Percentiles rank a stretch among this genome's conserved stretches.
Evolutionary conservation across 345 rosid genomes (phyloP).

Genomic region (Murraya koenigii): DNA sequence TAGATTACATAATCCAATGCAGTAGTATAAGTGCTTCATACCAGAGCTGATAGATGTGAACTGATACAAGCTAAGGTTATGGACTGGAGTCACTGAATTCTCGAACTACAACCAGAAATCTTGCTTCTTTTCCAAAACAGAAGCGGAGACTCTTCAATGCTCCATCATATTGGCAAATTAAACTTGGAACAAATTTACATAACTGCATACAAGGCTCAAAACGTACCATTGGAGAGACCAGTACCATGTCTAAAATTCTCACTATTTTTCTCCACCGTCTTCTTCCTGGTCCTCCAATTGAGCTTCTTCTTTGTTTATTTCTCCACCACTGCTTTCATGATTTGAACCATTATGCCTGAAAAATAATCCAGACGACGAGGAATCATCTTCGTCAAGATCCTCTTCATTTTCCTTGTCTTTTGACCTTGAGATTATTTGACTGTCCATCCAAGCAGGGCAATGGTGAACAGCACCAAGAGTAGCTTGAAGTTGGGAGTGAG

Average conservation of each 20-base stretch:
- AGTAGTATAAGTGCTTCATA: conserved; percentile 6
- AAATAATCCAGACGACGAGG: conserved; percentile 64
- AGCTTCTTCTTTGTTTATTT: conserved; percentile 72
- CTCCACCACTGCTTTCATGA: conserved; percentile 60
- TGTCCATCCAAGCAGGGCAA: conserved; percentile 84
- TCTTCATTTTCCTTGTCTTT: conserved; percentile 76
- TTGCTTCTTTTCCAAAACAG: conserved; percentile 7
- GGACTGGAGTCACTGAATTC: not conserved
- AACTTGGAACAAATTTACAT: conserved; percentile 12
- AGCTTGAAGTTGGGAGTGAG: conserved; percentile 34
- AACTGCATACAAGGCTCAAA: not conserved
- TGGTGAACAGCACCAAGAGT: conserved; percentile 53
- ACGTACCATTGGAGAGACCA: not conserved
- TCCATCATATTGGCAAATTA: not conserved
- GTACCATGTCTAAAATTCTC: not conserved
- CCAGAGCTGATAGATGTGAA: conserved; percentile 5
- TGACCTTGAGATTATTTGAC: conserved; percentile 25
- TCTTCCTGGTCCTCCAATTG: conserved; percentile 93
- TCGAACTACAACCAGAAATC: conserved; percentile 4
- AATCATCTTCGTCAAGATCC: conserved; percentile 73
- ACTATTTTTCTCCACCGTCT: conserved; percentile 56
- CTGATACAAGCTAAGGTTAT: not conserved
- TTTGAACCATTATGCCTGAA: conserved; percentile 44
- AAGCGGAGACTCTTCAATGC: not conserved
- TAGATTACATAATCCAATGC: conserved; percentile 5